A percentile compares a stretch with the other conserved stretches of the same genome.
These are phyloP conservation scores for Babesia ovata DNA, from an alignment of 169 alveolate genomes.

Conservation along the genomic window DNA sequence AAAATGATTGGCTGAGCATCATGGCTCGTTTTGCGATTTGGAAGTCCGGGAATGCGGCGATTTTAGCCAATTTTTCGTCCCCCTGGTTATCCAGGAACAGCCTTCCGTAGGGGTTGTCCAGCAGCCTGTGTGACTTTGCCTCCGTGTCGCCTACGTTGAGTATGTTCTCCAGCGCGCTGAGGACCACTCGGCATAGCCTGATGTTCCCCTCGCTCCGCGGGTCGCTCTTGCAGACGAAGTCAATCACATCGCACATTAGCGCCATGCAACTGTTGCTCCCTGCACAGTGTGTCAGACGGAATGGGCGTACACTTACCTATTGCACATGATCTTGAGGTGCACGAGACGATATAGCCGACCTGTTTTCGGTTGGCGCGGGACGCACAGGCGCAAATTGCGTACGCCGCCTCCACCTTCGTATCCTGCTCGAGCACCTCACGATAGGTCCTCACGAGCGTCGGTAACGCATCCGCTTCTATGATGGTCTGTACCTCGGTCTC, in stretches of 20 bases:
- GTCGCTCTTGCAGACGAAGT: conserved; percentile 81
- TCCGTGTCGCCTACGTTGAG: conserved; percentile 81
- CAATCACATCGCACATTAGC: conserved; percentile 82
- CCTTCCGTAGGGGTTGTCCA: conserved; percentile 85
- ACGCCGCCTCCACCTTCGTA: conserved; percentile 86
- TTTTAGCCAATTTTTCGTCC: conserved; percentile 36
- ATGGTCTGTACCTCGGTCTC: conserved; percentile 79
- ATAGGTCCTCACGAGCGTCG: conserved; percentile 77
- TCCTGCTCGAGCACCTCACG: conserved; percentile 80
- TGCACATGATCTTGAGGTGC: conserved; percentile 70
- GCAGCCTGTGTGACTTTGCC: conserved; percentile 72
- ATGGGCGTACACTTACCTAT: conserved; percentile 40
- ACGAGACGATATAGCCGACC: conserved; percentile 83
- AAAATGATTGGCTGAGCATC: conserved; percentile 7
- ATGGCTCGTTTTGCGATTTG: conserved; percentile 58
- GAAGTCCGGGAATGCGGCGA: conserved; percentile 55
- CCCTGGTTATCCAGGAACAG: conserved; percentile 78
- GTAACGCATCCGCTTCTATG: conserved; percentile 81
- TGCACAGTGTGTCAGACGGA: conserved; percentile 38
- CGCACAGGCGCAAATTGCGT: conserved; percentile 87
- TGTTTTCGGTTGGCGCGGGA: conserved; percentile 81
- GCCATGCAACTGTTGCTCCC: conserved; percentile 69
- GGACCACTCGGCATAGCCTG: conserved; percentile 81
- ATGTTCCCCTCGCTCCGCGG: conserved; percentile 83
- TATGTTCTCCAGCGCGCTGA: conserved; percentile 83